Evolutionary conservation across 192 early-diverging fungal species (phyloP).

Genomic region (Rhizoclosmatium sp.): DNA sequence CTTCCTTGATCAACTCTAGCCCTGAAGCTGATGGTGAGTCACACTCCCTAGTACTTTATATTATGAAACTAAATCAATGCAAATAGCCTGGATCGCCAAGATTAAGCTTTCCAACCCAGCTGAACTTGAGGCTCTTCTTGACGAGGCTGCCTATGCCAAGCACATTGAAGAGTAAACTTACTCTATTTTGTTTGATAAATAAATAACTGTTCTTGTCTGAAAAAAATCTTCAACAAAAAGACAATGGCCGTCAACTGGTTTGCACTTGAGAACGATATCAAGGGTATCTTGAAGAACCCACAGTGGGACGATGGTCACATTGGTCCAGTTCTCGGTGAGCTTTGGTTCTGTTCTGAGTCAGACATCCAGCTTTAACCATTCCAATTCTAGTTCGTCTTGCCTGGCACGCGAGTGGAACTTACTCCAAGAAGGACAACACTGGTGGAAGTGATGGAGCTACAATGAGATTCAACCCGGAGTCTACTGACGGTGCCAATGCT

Average conservation of each 20-base stretch:
- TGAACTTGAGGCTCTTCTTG: slow-evolving; percentile 77
- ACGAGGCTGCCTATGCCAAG: slow-evolving; percentile 71
- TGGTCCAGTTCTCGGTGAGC: slow-evolving; percentile 65
- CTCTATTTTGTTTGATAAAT: not conserved
- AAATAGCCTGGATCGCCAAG: slow-evolving; percentile 90
- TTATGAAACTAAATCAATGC: not conserved
- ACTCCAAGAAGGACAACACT: slow-evolving; percentile 58
- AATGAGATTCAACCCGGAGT: slow-evolving; percentile 71
- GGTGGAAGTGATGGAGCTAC: slow-evolving; percentile 77
- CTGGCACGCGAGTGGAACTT: slow-evolving; percentile 78
- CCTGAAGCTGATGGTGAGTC: slow-evolving; percentile 76
- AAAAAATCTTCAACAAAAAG: slow-evolving; percentile 10
- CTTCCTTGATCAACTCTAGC: slow-evolving; percentile 79
- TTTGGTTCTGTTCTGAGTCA: not conserved
- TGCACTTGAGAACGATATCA: slow-evolving; percentile 50
- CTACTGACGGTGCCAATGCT: slow-evolving; percentile 72
- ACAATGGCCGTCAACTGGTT: slow-evolving; percentile 6
- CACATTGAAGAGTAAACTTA: slow-evolving; percentile 42
- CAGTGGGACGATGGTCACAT: slow-evolving; percentile 70
- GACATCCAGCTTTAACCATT: not conserved
- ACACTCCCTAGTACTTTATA: not conserved
- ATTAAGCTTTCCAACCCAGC: slow-evolving; percentile 75
- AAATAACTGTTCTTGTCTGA: not conserved
- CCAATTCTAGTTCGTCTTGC: slow-evolving; percentile 49
- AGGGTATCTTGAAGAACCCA: slow-evolving; percentile 46